A percentile compares a stretch with the other conserved stretches of the same genome.
Evolutionary conservation across 2,329 filamentous ascomycete species (phyloP).

Genomic region (Colletotrichum viniferum): DNA sequence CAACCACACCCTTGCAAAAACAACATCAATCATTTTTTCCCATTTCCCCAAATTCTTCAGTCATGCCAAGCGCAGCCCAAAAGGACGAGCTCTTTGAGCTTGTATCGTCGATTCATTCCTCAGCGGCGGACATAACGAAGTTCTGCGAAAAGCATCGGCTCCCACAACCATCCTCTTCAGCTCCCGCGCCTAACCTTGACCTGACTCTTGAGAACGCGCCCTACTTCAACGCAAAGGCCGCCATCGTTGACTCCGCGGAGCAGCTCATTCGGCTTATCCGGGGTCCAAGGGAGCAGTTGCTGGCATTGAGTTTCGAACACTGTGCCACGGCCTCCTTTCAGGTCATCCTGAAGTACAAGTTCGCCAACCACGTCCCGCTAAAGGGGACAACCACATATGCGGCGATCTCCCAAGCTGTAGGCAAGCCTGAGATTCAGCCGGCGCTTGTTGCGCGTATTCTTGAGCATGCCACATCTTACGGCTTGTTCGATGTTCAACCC

Average conservation of each 20-base stretch:
- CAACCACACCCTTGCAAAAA: not conserved
- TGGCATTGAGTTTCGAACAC: constrained; percentile 1
- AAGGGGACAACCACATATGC: not conserved
- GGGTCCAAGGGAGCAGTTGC: not conserved
- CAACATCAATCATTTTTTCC: not conserved
- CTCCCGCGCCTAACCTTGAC: not conserved
- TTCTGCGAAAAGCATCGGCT: not conserved
- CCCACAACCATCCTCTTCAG: not conserved
- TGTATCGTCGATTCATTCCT: not conserved
- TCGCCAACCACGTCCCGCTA: not conserved
- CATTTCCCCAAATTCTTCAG: not conserved
- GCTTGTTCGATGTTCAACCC: not conserved
- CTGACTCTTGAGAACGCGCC: not conserved
- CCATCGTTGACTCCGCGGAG: not conserved
- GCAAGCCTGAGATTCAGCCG: not conserved
- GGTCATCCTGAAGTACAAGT: not conserved
- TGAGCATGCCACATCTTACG: not conserved
- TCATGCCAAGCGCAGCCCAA: not conserved
- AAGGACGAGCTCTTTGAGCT: not conserved
- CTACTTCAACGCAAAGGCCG: not conserved
- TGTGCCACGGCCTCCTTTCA: not conserved
- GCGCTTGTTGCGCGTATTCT: not conserved
- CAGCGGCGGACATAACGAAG: not conserved
- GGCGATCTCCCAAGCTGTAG: not conserved
- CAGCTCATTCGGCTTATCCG: not conserved